phyloP scores from a whole-genome alignment of 345 rosid species.

The Salix caprea region DNA sequence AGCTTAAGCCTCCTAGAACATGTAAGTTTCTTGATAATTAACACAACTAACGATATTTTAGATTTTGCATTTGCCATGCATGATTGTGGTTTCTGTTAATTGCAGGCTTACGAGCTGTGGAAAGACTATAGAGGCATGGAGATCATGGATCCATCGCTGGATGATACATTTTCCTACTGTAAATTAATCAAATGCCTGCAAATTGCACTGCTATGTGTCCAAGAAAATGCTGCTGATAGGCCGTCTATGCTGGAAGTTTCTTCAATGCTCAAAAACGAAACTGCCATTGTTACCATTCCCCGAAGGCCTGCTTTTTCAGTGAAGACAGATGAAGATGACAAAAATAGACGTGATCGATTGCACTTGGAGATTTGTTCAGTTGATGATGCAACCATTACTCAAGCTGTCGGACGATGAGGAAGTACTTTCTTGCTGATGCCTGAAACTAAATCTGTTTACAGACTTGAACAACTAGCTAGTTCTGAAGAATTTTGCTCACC shows the following conservation, averaged over 20 bases:
- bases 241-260: slow-evolving; percentile 33
- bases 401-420: too few relatives aligned
- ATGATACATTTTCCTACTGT: slow-evolving; percentile 17
- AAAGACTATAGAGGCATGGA: slow-evolving; percentile 15
- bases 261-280: slow-evolving; percentile 19
- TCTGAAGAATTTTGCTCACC: too few relatives aligned
- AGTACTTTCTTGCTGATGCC: too few relatives aligned
- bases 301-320: slow-evolving; percentile 34
- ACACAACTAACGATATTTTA: too few relatives aligned
- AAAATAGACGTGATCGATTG: too few relatives aligned
- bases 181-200: slow-evolving; percentile 30
- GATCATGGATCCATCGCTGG: slow-evolving; percentile 27
- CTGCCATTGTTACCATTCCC: slow-evolving; percentile 4
- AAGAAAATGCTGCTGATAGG: slow-evolving; percentile 24
- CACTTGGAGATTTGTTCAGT: too few relatives aligned
- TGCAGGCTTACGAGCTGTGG: slow-evolving; percentile 33
- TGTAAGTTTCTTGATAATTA: too few relatives aligned
- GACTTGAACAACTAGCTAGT: too few relatives aligned
- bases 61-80: too few relatives aligned
- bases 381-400: too few relatives aligned
- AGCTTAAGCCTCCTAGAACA: too few relatives aligned
- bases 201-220: slow-evolving; percentile 33
- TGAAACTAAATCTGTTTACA: too few relatives aligned
- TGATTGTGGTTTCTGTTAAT: background rate
- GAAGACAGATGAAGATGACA: background rate